Evolutionary conservation across 352 stramenopile species (phyloP), one percentile per base, ranked within the genome.

Genomic region (Phytophthora sp.): DNA sequence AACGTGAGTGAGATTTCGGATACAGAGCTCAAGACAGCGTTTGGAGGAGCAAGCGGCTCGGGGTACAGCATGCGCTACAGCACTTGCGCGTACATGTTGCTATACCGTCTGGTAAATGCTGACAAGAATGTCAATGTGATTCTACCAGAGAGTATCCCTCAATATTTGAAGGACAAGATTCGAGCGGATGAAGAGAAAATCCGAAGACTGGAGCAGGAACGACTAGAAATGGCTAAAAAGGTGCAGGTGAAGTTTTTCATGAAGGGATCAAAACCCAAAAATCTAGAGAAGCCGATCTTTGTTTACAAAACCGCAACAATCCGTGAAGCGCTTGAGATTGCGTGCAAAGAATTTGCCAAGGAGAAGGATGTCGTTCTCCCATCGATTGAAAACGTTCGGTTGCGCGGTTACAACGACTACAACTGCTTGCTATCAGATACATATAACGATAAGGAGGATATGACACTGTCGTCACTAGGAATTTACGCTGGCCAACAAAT

Each of bases 71-170:
- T 76, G 69, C 80, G 73, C 5, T 79, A 92, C 68, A 91, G 81
- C 51, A 93, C 84, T 12, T 92, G 82, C 45, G 90, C 90, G n/a
- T 97, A 97, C 72, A 96, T 97, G 88, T 69, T 97, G 8, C 87
- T 97, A 77, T 97, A 97, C 64, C 84, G 90, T 9, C 63, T 94
- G 20, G 84, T 96, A 11, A 79, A 75, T 23, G 30, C 61, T 2
- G 62, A 84, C 21, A 88, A 83, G 30, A 94, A 94, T 64, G 68
- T 91, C 13, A 88, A 89, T 23, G 59, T 66, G 26, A 87, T 89
- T 24, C 51, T 73, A 10, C 74, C 83, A 2, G 78, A 84, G 4
- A 83, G 59, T 18, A 88, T 94, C 52, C 86, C 86, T 2, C 49
- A 71, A 48, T 92, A 89, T 62, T 71, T 94, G 17, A 76, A 86